Base-by-base conservation (phyloP, 495 filamentous ascomycete genomes). In the Aspergillus incahuasiensis region DNA sequence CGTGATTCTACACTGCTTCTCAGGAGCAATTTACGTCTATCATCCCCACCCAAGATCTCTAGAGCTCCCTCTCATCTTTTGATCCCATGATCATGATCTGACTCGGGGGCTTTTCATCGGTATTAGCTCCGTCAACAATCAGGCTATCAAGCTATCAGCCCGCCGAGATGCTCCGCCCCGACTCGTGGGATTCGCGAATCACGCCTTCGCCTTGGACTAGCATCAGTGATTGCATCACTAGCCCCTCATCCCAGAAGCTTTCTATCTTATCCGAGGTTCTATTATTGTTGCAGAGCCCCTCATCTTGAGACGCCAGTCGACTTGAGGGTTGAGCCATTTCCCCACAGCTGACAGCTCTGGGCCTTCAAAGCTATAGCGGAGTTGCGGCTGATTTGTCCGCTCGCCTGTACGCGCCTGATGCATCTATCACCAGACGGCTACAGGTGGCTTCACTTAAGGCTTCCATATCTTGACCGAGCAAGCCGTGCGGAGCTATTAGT, bases 261-360 rank as follows among this genome's bases (percentile, higher is more conserved):
- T 40, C 45, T 38, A 57, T 56, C 60, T 54, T 50, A 47, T 50
- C 60, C 44, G 32, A 35, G 32, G 32, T 11, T 35, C 32, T 35
- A 35, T 35, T 15, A 15, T 35, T 45, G 45, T 42, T 21, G 30
- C 43, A 15, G 41, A 52, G 48, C 62, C 62, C 62, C 62, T 61
- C 58, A 56, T 42, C 45, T 24, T 57, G 62, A 61, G 58, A 64
- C 62, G 44, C 62, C 30, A 52, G 55, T 56, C 54, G 25, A 56
- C 43, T 25, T 38, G n/a, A 20, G 28, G 16, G 11, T 34, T 5
- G 15, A n/a, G 25, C 28, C n/a, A n/a, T n/a, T n/a, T 35, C 45
- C 2, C 39, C 46, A 22, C 38, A 49, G 20, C 7, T 15, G 18
- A 11, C 4, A 8, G 45, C 25, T 25, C 13, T 30, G 48, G 12